Evolutionary conservation across 2,329 filamentous ascomycete genomes (phyloP), one percentile per base, ranked within the genome.

Genomic region (Botrytis hyacinthi): DNA sequence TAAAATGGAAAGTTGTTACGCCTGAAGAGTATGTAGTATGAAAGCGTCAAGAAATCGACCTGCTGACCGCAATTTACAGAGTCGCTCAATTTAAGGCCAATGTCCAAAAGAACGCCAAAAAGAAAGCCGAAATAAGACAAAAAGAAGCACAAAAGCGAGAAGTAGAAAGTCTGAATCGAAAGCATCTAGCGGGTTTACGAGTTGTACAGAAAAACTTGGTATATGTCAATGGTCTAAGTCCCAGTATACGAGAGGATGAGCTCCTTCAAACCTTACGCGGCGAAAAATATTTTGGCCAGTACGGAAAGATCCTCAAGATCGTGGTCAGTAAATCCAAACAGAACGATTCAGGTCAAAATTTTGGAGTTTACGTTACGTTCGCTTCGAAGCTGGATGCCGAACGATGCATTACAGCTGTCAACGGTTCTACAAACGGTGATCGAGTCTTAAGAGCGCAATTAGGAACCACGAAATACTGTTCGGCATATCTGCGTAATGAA

Each of bases 151-250:
- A 98, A 82, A 98, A 97, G 81, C 94, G 94, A 76, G 96, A 99
- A 83, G 95, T 95, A 75, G 97, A 99, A 82, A 95, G 94, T 74
- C 92, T 97, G 74, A 97, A 94, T 82, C 92, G 96, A 76, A 98
- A 98, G 82, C 97, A 98, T 81, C 88, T 99, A 42, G 94, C 97
- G 71, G 96, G 96, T 73, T 93, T 99, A 67, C 90, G 96, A 67
- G 96, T 99, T 62, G 94, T 98, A 59, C 96, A 99, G 84, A 98
- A 98, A 86, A 99, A 99, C 81, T 89, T 99, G 63, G 96, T 99
- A 76, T 99, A 99, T 83, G 95, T 99, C 76, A 97, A 97, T 51
- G 96, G 96, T 69, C 87, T 99, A 40, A 97, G 93, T 76, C 96
- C 96, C 20, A 95, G 92, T 48, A 93, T 97, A 75, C 92, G 93